These are phyloP conservation scores for Rhypophila decipiens DNA, from an alignment of 495 filamentous ascomycete species.

Conservation along the genomic window DNA sequence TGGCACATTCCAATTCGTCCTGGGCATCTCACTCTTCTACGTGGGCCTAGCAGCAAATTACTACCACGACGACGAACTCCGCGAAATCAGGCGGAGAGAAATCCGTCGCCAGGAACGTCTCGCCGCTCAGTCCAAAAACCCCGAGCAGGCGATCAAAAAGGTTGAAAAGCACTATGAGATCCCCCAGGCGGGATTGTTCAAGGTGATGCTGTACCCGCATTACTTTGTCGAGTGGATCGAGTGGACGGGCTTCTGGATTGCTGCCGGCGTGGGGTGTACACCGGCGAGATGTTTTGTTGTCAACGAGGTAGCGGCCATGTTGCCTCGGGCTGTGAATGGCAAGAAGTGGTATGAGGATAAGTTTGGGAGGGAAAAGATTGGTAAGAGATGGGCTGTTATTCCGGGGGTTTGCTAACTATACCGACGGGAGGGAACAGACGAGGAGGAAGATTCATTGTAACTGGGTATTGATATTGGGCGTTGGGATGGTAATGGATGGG, in stretches of 20 bases:
- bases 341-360: constrained; percentile 80
- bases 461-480: too few species aligned
- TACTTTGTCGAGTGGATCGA: constrained; percentile 95
- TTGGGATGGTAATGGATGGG: too few species aligned
- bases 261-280: constrained; percentile 52
- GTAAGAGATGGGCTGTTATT: constrained; percentile 71
- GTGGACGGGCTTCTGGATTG: constrained; percentile 82
- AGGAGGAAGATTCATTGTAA: too few species aligned
- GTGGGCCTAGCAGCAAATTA: constrained; percentile 75
- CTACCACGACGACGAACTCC: constrained; percentile 70
- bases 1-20: constrained; percentile 32
- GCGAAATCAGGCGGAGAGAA: constrained; percentile 65
- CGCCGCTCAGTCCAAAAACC: constrained; percentile 31
- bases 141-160: constrained; percentile 51
- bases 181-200: constrained; percentile 76
- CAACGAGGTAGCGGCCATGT: constrained; percentile 85
- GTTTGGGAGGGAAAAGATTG: constrained; percentile 76
- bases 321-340: constrained; percentile 79
- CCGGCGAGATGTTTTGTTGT: constrained; percentile 76
- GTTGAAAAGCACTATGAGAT: constrained; percentile 87
- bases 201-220: constrained; percentile 79
- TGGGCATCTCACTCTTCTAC: constrained; percentile 44
- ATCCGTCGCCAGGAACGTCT: constrained; percentile 37
- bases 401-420: constrained; percentile 58
- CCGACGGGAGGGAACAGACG: too few species aligned